Conservation (phyloP, 164 flowering plant genomes). For the Stephania japonica region DNA sequence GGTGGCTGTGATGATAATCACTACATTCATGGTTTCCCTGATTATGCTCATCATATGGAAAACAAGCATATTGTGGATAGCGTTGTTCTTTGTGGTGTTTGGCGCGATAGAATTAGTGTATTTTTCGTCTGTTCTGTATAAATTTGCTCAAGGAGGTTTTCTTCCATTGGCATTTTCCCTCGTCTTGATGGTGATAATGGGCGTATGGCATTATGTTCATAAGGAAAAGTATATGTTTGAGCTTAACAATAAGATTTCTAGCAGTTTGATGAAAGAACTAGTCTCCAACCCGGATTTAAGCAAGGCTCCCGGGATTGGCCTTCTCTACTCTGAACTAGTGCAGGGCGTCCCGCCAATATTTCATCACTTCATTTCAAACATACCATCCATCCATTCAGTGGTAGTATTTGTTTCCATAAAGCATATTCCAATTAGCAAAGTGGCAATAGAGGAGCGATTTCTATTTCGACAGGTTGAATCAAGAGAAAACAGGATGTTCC, state of each 20-base stretch:
- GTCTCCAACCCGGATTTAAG: conserved; percentile 28
- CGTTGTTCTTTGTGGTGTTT: conserved; percentile 34
- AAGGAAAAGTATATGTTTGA: conserved; percentile 45
- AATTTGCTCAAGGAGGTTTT: conserved; percentile 58
- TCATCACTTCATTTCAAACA: conserved; percentile 45
- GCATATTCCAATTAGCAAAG: conserved; percentile 53
- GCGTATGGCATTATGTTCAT: conserved; percentile 64
- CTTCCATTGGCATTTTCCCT: conserved; percentile 54
- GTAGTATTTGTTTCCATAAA: conserved; percentile 62
- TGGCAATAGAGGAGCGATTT: conserved; percentile 53
- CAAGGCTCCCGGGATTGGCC: conserved; percentile 57
- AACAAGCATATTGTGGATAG: conserved; percentile 37
- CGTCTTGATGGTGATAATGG: conserved; percentile 47
- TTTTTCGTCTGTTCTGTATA: conserved; percentile 47
- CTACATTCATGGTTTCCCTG: conserved; percentile 48
- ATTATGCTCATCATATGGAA: conserved; percentile 75
- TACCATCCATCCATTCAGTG: conserved; percentile 66
- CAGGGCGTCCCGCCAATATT: conserved; percentile 81
- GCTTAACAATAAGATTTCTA: conserved; percentile 55
- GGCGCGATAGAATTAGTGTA: conserved; percentile 27
- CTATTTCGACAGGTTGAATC: conserved; percentile 57
- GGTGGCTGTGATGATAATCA: conserved; percentile 55
- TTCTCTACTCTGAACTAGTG: conserved; percentile 69
- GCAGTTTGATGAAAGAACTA: conserved; percentile 32
- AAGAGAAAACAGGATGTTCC: conserved; percentile 45